Evolutionary conservation across 192 early-diverging fungal species (phyloP), one percentile per base, ranked within the genome.

Genomic region (Radiomyces spectabilis): DNA sequence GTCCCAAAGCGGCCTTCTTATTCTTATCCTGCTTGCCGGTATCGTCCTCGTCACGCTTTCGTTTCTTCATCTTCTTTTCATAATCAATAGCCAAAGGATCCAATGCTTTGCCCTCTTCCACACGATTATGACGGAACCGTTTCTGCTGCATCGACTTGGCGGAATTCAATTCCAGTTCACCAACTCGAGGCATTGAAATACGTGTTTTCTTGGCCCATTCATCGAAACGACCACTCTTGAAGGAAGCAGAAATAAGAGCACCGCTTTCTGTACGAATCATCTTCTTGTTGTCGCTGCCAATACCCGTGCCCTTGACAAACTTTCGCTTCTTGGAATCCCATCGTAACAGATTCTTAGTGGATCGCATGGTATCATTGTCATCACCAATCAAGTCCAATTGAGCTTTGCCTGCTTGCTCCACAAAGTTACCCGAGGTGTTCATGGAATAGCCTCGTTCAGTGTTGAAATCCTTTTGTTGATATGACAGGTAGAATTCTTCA

Each of bases 201-300:
- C 87, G 84, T 40, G 82, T 93, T 71, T 90, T 88, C 51, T 94
- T 87, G 61, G 91, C 83, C 96, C 96, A 99, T 35, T 88, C 85
- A 46, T 80, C 75, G 65, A 92, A 98, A 38, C 85, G 84, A 48
- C 89, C 87, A 9, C 84, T 79, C 57, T 92, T 93, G 73, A 86
- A 97, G 15, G 81, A 80, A 4, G 93, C 96, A 3, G 87, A 86
- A 24, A 99, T 80, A 61, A 86, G 69, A n/a, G 85, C 83, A 31
- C 96, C 96, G 45, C 77, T 87, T 59, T 99, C 96, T 3, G 88
- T 92, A 34, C 78, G 79, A 48, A 99, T 95, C 51, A 91, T 56
- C 76, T 97, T 99, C 63, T 92, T 92, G 72, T 99, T 99, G 59
- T 99, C 94, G 0, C 86, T 61, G 13, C 96, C 96, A 54, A 95